Evolutionary conservation across 257 asterid genomes (phyloP).

Genomic region (Coffea eugenioides): DNA sequence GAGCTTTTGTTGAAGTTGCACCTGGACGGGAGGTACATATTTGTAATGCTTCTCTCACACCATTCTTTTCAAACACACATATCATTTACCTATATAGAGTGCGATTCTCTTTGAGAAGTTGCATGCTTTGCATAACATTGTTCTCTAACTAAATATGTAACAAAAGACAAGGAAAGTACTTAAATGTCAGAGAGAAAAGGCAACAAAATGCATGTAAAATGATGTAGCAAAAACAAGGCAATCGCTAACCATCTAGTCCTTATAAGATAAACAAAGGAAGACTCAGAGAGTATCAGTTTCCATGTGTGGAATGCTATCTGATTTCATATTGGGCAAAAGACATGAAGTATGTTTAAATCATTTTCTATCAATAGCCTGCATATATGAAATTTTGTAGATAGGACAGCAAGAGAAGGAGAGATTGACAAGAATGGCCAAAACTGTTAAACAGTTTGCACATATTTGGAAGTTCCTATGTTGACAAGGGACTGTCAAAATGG

Average conservation of each 20-base stretch:
- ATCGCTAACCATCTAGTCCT: neutral
- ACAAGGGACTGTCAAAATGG: too few species aligned
- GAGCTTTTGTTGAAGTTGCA: conserved; percentile 84
- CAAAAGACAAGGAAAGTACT: neutral
- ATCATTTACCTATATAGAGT: neutral
- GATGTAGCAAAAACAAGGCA: neutral
- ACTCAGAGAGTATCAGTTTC: conserved; percentile 1
- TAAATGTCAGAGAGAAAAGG: neutral
- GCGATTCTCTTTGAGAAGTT: neutral
- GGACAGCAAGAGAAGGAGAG: neutral
- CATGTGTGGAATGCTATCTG: neutral
- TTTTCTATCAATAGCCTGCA: neutral
- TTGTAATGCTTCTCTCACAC: neutral
- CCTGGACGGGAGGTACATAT: conserved; percentile 91
- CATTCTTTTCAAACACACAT: neutral
- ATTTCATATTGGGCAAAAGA: neutral
- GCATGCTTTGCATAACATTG: neutral
- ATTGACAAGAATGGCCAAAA: neutral
- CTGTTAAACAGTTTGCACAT: too few species aligned
- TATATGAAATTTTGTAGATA: neutral
- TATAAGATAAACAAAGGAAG: neutral
- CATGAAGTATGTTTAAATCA: neutral
- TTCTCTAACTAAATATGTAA: neutral
- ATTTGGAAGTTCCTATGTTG: too few species aligned
- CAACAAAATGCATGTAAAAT: neutral